Evolutionary conservation across 2,329 filamentous ascomycete genomes (phyloP).

Genomic region (Didymella glomerata): DNA sequence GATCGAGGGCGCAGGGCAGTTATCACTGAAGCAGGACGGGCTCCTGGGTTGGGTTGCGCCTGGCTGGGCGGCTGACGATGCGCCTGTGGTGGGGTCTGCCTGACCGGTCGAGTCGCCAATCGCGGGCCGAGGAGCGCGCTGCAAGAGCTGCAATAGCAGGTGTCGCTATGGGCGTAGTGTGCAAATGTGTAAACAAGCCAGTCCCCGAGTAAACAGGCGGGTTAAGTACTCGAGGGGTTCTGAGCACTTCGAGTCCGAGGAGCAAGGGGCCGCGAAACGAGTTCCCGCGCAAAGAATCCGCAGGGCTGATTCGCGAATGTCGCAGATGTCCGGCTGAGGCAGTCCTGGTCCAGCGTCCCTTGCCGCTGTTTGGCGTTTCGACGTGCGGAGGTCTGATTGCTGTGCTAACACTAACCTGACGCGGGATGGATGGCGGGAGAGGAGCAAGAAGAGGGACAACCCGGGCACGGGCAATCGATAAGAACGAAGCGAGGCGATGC

Average conservation of each 20-base stretch:
- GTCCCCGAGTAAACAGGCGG: not conserved
- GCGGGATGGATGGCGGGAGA: constrained; percentile 20
- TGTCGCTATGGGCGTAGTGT: constrained; percentile 14
- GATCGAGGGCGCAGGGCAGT: constrained; percentile 29
- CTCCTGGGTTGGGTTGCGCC: constrained; percentile 23
- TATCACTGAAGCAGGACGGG: constrained; percentile 26
- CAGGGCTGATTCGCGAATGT: constrained; percentile 39
- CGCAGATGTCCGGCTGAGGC: constrained; percentile 31
- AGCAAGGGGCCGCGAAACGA: constrained; percentile 22
- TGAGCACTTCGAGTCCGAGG: not conserved
- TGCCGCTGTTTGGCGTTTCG: constrained; percentile 17
- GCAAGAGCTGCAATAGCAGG: constrained; percentile 1
- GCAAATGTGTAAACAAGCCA: constrained; percentile 18
- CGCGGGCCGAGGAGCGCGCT: constrained; percentile 1
- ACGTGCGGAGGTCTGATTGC: constrained; percentile 15
- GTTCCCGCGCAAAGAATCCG: constrained; percentile 7
- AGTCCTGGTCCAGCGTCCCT: constrained; percentile 19
- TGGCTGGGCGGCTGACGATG: constrained; percentile 23
- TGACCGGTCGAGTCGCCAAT: constrained; percentile 22
- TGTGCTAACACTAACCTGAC: constrained; percentile 18
- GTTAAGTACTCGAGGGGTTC: not conserved
- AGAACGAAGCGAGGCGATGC: constrained; percentile 17
- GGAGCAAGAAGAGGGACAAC: constrained; percentile 18
- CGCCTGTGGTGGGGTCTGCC: constrained; percentile 18
- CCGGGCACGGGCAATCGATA: constrained; percentile 22